Evolutionary conservation across 805 yeast genomes (phyloP).

Genomic region (Schwanniomyces sp.): DNA sequence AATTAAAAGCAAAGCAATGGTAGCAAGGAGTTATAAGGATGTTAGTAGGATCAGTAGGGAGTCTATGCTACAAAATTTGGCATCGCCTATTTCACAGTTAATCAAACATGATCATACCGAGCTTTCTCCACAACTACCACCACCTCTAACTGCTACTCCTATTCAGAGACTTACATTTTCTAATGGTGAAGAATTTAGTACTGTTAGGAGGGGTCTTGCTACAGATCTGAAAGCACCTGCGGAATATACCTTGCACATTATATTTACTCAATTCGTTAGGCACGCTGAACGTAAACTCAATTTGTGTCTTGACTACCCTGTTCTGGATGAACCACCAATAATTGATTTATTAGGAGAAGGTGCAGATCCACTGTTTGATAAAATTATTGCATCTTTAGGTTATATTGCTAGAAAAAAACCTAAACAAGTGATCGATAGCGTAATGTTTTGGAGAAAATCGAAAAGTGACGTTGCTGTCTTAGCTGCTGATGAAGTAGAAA

Average conservation of each 20-base stretch:
- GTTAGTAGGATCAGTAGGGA: not conserved
- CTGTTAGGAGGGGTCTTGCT: constrained; percentile 36
- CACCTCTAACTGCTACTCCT: constrained; percentile 26
- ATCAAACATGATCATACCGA: constrained; percentile 16
- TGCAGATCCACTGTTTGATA: constrained; percentile 81
- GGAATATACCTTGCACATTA: constrained; percentile 89
- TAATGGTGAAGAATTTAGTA: constrained; percentile 32
- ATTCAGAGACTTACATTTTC: constrained; percentile 27
- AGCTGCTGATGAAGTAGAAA: constrained; percentile 43
- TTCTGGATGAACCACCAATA: constrained; percentile 74
- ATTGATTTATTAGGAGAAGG: constrained; percentile 81
- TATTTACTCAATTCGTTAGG: constrained; percentile 93
- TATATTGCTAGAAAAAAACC: constrained; percentile 88
- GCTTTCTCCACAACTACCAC: constrained; percentile 40
- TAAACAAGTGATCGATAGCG: constrained; percentile 94
- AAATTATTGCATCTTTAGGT: constrained; percentile 82
- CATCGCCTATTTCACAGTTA: constrained; percentile 21
- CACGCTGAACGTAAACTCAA: constrained; percentile 87
- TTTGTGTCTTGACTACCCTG: constrained; percentile 63
- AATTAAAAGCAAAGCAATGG: not conserved
- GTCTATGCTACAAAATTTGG: constrained; percentile 14
- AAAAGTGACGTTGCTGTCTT: constrained; percentile 78
- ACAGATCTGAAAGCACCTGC: constrained; percentile 71
- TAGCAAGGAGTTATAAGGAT: not conserved
- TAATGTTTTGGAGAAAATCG: constrained; percentile 96